Conservation (phyloP, 192 early-diverging fungal genomes). For the Pecoramyces ruminantium region DNA sequence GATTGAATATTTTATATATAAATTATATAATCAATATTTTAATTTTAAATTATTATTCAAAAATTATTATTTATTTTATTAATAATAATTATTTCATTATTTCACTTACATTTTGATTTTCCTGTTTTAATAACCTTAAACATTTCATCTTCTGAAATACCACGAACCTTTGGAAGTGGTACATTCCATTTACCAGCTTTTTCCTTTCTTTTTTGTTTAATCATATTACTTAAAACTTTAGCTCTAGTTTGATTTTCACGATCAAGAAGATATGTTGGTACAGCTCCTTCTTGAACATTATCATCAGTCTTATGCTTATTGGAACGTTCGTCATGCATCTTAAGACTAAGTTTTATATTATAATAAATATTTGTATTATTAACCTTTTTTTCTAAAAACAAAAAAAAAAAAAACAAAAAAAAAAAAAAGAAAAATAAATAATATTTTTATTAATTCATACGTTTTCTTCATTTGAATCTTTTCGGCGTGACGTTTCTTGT, state of each 20-base stretch:
- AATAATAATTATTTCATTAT: neutral
- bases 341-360: too few species aligned
- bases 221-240: slow-evolving; percentile 96
- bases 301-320: slow-evolving; percentile 81
- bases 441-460: slow-evolving; percentile 15
- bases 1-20: too few species aligned
- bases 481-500: slow-evolving; percentile 93
- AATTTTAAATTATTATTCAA: too few species aligned
- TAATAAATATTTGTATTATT: neutral
- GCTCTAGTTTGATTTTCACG: slow-evolving; percentile 93
- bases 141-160: slow-evolving; percentile 98
- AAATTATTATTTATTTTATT: neutral
- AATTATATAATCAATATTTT: too few species aligned
- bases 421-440: too few species aligned
- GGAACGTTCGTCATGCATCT: slow-evolving; percentile 94
- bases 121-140: slow-evolving; percentile 95
- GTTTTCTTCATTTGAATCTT: slow-evolving; percentile 99
- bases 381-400: too few species aligned
- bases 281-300: slow-evolving; percentile 75
- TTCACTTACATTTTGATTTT: slow-evolving; percentile 51
- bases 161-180: slow-evolving; percentile 92
- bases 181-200: slow-evolving; percentile 97
- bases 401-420: too few species aligned
- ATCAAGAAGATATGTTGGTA: slow-evolving; percentile 93
- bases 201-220: slow-evolving; percentile 99